Evolutionary conservation across 495 filamentous ascomycete genomes (phyloP).

Genomic region (Penicillium paxilli): DNA sequence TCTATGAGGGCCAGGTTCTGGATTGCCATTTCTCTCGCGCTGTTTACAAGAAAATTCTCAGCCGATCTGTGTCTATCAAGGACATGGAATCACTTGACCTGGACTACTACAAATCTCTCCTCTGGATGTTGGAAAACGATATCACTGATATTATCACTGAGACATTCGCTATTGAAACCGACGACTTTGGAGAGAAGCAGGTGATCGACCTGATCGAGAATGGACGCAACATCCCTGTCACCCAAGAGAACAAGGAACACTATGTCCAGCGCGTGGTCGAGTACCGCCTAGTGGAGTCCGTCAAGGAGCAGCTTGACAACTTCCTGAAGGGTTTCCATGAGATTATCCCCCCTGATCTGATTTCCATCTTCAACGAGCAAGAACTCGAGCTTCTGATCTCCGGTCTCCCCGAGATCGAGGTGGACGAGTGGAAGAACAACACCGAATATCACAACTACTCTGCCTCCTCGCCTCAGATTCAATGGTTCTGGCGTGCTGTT

Average conservation of each 20-base stretch:
- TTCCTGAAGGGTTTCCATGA: conserved; percentile 99
- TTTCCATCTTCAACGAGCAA: conserved; percentile 98
- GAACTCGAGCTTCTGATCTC: conserved; percentile 97
- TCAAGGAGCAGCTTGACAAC: conserved; percentile 89
- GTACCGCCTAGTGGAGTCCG: conserved; percentile 85
- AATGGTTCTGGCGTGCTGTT: conserved; percentile 99
- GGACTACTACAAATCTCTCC: conserved; percentile 98
- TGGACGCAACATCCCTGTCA: conserved; percentile 89
- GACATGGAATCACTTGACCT: conserved; percentile 99
- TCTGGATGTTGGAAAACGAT: conserved; percentile 98
- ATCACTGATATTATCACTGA: conserved; percentile 99
- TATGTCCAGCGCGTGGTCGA: conserved; percentile 95
- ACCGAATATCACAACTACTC: conserved; percentile 99
- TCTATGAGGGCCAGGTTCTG: conserved; percentile 93
- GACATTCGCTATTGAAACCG: conserved; percentile 90
- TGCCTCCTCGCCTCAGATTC: conserved; percentile 90
- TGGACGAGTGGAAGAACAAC: conserved; percentile 99
- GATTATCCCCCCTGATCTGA: conserved; percentile 90
- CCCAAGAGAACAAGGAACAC: conserved; percentile 97
- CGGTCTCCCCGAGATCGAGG: conserved; percentile 92
- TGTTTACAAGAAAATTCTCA: conserved; percentile 95
- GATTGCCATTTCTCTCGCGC: conserved; percentile 99
- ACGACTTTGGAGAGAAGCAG: conserved; percentile 86
- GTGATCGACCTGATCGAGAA: conserved; percentile 85
- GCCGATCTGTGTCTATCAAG: conserved; percentile 93